Conservation (phyloP, 495 filamentous ascomycete species). For the Ascobolus immersus region DNA sequence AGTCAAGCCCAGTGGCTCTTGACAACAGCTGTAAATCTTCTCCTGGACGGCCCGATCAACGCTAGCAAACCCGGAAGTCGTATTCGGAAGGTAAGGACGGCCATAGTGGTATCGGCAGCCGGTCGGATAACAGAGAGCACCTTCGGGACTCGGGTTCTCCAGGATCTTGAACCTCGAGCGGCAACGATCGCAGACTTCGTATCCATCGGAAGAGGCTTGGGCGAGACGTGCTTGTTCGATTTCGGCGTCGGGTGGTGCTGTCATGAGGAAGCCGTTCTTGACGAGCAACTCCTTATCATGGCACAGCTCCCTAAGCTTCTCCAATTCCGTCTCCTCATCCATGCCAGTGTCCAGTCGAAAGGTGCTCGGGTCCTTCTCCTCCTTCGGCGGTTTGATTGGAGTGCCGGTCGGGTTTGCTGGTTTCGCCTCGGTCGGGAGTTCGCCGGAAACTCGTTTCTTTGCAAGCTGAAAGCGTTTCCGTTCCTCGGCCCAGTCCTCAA, state of each 20-base stretch:
- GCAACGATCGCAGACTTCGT: conserved; percentile 77
- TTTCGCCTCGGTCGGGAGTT: conserved; percentile 11
- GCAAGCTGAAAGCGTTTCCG: conserved; percentile 4
- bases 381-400: conserved; percentile 2
- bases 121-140: conserved; percentile 49
- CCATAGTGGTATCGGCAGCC: conserved; percentile 55
- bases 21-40: conserved; percentile 54
- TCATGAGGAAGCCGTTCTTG: conserved; percentile 47
- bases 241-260: conserved; percentile 32
- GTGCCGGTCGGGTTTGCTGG: conserved; percentile 4
- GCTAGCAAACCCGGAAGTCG: conserved; percentile 7
- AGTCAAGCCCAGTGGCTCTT: conserved; percentile 37
- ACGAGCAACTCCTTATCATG: conserved; percentile 33
- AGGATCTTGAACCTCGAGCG: conserved; percentile 71
- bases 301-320: conserved; percentile 25
- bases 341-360: not conserved
- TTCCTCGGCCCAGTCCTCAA: conserved; percentile 38
- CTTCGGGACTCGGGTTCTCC: conserved; percentile 53
- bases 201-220: conserved; percentile 38
- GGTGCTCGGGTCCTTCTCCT: not conserved
- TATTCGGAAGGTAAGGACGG: conserved; percentile 31
- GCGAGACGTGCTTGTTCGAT: conserved; percentile 36
- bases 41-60: conserved; percentile 18
- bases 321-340: not conserved
- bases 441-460: conserved; percentile 11